Base-by-base conservation (phyloP, 2,329 filamentous ascomycete genomes). In the Sporothrix sp. region DNA sequence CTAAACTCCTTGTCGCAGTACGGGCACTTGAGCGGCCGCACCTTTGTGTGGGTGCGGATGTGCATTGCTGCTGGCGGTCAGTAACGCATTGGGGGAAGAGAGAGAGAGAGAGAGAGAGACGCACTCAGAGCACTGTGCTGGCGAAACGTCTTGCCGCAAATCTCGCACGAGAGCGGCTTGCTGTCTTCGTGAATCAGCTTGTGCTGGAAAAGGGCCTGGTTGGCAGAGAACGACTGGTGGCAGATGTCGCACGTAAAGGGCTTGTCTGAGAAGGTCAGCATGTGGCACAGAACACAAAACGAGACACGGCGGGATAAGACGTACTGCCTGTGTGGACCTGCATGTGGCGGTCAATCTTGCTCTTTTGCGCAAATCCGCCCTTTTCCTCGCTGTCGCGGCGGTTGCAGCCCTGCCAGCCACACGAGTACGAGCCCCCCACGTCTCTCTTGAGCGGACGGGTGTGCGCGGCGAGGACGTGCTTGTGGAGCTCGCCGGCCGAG, bases 121-220 rank as follows among this genome's bases (percentile, higher is more conserved):
- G 59, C 72, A 82, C 79, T 84, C 20, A 82, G 66, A 20, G 81
- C 81, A 55, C 79, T 83, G 56, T 84, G 81, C 55, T 84, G 81
- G 48, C 82, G 79, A 59, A 85, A 85, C 0, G 70, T 68, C 60
- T 79, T 80, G 20, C 62, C 65, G 56, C 80, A 83, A 32, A 70
- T 71, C 3, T 62, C 59, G 60, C 82, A 86, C 36, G 71, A 66
- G 65, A 79, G 82, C 23, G 82, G 81, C 55, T 78, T 82, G 54
- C 79, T 75, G 35, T 80, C 78, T 0, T 80, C 82, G 59, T 87
- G 83, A 2, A 77, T 83, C 16, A 81, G 74, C 60, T 78, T 71
- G 58, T 87, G 83, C 60, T 85, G 82, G 37, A 79, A 75, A 7
- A 85, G 71, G 1, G 83, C 79, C 61, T 85, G 82, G 57, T 81